Base-by-base conservation (phyloP, 2,329 filamentous ascomycete species). In the Pseudocercospora musae region DNA sequence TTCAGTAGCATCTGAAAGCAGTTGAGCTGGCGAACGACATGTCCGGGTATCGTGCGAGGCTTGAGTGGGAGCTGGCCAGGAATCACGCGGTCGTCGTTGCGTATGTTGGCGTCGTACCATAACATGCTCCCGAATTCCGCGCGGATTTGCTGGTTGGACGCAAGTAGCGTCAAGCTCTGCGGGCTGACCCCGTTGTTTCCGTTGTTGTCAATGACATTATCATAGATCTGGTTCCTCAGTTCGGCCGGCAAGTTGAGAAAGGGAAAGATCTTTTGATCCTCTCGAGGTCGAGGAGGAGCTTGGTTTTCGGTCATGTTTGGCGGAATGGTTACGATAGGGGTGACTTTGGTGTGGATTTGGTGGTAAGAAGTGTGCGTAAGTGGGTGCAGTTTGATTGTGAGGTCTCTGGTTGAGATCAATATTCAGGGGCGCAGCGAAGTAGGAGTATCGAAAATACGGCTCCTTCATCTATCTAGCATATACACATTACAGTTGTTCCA, bases 151-250 rank as follows among this genome's bases (percentile, higher is more conserved):
- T 52, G 1, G 48, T 29, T 52, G 21, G 23, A 1, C 2, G 48
- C 20, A 4, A 52, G 11, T 15, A 52, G 15, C 5, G 9, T 21
- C 9, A 37, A 4, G 2, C 3, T 50, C 4, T n/a, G 2, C 3
- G 20, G 7, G 7, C 2, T 25, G 2, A 9, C 0, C 8, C 9
- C 21, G 9, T 3, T 10, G 3, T 8, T 5, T 15, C 13, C 13
- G 10, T 10, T n/a, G 21, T 46, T 20, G 20, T 6, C 21, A 10
- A 42, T 10, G 21, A 57, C 23, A 15, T 57, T 18, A 1, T 57
- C 55, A 13, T 59, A 59, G 29, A 59, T 42, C n/a, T 50, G 29
- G 21, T 52, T 59, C 60, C 57, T 25, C n/a, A 53, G 10, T n/a
- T 59, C 57, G 18, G 27, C 25, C 18, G 57, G 57, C 18, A 59